Base-by-base conservation (phyloP, 2,329 filamentous ascomycete genomes). In the Colletotrichum chlorophyti region DNA sequence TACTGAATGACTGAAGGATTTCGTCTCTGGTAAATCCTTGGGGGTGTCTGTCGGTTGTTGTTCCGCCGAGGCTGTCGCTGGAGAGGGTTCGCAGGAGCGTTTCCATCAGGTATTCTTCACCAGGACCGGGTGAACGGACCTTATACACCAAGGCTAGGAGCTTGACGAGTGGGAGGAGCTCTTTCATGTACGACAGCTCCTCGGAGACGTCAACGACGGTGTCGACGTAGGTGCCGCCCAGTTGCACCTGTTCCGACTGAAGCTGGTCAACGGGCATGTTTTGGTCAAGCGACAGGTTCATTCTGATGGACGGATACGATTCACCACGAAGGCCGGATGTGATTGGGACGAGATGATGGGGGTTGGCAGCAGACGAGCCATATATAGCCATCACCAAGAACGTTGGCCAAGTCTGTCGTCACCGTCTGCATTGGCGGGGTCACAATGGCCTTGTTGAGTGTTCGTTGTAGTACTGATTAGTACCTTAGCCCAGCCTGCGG, bases 71-170 rank as follows among this genome's bases (percentile, higher is more conserved):
- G 31, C 37, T 14, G 48, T 54, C 53, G 27, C 31, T 38, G 10
- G 60, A 48, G 10, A 55, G 47, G 8, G 71, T 72, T 51, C 71
- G 64, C 55, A 74, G 61, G 55, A 74, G 68, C n/a, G 68, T 71
- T 38, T 67, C 60, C 49, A 74, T 71, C n/a, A 67, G 70, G 27
- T 67, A 64, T 37, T 72, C 66, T 41, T 61, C 61, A 3, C 57
- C 54, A 11, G 64, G 64, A 5, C 60, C 60, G 8, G 70, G 69
- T 26, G 63, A 65, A 27, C 65, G 65, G 50, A 67, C 64, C 49
- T 67, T 65, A 55, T 72, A 74, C 38, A 72, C 66, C 48, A 74
- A 64, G 32, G 69, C 63, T 47, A 74, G 58, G 53, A 74, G 70
- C 21, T 65, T 68, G 62, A 74, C 68, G 42, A 74, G 71, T 17